Evolutionary conservation across 169 alveolate genomes (phyloP), one percentile per base, ranked within the genome.

Genomic region (Eimeria brunetti): DNA sequence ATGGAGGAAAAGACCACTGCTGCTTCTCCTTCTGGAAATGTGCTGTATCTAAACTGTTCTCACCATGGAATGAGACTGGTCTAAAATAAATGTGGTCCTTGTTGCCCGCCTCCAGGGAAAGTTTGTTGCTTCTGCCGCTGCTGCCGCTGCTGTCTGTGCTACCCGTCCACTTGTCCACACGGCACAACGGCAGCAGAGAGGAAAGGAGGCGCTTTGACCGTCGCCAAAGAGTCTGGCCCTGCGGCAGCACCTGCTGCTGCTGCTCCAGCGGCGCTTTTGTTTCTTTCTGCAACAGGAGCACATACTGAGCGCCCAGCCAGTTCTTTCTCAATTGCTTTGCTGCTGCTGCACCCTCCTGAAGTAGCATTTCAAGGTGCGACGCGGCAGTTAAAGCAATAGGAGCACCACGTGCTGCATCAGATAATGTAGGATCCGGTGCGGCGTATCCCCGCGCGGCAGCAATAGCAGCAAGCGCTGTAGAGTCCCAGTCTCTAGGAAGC

Each of bases 401-500:
- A 51, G 62, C 86, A 81, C 56, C 89, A 81, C 51, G 16, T n/a
- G 75, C 51, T 44, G 73, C 71, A 24, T 22, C 51, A 30, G 89
- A 49, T 9, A 49, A 51, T 14, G 75, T 36, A 51, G 44, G 18
- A n/a, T 53, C 22, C 2, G 49, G 41, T 16, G 69, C n/a, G 49
- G 67, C 53, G 73, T 56, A n/a, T 8, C 89, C 62, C 51, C 89
- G 64, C 71, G 73, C 51, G 3, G 89, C 89, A 53, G 89, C 89
- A 81, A 56, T 22, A 53, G 89, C 51, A 33, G 89, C 89, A 27
- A 75, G 71, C 20, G 89, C 89, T 2, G 89, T 36, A 51, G 53
- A 51, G 2, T 51, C 71, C 88, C 88, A 78, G 62, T 78, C 41
- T 22, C 38, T 49, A 20, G 69, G 71, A n/a, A 81, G 89, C 89